Evolutionary conservation across 2,329 filamentous ascomycete species (phyloP).

Genomic region (Thyridium curvatum): DNA sequence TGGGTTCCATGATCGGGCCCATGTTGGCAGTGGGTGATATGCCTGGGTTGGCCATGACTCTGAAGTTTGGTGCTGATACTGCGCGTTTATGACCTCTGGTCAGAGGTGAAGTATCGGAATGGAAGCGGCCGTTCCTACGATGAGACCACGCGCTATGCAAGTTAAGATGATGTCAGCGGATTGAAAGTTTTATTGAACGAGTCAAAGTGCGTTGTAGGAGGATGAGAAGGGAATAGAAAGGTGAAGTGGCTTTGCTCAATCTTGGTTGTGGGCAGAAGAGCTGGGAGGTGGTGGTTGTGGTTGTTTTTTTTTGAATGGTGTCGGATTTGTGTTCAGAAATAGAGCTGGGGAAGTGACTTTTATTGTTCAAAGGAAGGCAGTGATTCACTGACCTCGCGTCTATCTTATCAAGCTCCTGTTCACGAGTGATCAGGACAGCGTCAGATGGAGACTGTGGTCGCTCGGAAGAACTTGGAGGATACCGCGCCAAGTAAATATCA

Average conservation of each 20-base stretch:
- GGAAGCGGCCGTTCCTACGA: background rate
- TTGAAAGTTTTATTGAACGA: background rate
- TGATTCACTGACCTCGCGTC: conserved; percentile 7
- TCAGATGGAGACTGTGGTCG: conserved; percentile 11
- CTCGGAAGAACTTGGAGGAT: too few relatives aligned
- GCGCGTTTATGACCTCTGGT: conserved; percentile 39
- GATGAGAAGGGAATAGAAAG: conserved; percentile 7
- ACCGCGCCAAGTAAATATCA: too few relatives aligned
- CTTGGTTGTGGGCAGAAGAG: too few relatives aligned
- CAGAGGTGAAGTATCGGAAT: background rate
- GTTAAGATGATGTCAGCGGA: background rate
- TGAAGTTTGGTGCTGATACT: conserved; percentile 41
- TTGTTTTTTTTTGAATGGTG: too few relatives aligned
- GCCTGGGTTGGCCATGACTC: too few relatives aligned
- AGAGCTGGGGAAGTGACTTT: too few relatives aligned
- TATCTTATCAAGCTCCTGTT: conserved; percentile 2
- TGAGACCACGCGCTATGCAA: background rate
- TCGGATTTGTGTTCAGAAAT: too few relatives aligned
- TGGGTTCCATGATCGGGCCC: too few relatives aligned
- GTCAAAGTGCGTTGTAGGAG: background rate
- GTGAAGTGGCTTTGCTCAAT: too few relatives aligned
- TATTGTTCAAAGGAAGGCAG: background rate
- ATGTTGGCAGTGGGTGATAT: too few relatives aligned
- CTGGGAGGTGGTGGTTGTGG: too few relatives aligned
- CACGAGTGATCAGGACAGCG: conserved; percentile 5